Conservation (phyloP, 2,329 filamentous ascomycete species). For the Parastagonospora avenae region DNA sequence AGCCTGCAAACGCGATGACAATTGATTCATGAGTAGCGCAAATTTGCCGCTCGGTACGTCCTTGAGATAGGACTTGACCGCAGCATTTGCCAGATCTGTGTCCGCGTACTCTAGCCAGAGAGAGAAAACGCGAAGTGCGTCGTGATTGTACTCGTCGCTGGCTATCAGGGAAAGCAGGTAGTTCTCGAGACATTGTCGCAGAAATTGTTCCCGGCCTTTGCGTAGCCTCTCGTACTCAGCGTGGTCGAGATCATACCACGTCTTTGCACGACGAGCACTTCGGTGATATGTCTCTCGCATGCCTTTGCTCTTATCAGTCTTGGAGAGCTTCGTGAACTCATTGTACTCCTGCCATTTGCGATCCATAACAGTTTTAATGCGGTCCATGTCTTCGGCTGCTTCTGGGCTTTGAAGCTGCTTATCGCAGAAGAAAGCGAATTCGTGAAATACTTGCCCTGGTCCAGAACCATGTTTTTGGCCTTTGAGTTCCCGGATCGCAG, state of each 20-base stretch:
- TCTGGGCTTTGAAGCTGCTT: conserved; percentile 89
- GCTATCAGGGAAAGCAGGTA: conserved; percentile 84
- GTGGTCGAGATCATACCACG: conserved; percentile 89
- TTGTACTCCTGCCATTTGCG: conserved; percentile 81
- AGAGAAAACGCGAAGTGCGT: conserved; percentile 88
- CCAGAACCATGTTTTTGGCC: conserved; percentile 70
- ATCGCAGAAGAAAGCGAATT: conserved; percentile 95
- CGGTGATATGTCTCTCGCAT: conserved; percentile 59
- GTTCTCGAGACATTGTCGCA: conserved; percentile 89
- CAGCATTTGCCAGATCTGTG: conserved; percentile 76
- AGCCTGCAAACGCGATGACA: conserved; percentile 87
- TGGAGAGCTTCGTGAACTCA: conserved; percentile 69
- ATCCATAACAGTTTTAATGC: conserved; percentile 78
- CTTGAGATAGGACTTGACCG: conserved; percentile 71
- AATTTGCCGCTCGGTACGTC: conserved; percentile 91
- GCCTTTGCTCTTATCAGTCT: conserved; percentile 50
- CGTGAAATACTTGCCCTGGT: conserved; percentile 87
- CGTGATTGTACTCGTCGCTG: conserved; percentile 87
- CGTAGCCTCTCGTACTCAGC: conserved; percentile 81
- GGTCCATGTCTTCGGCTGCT: conserved; percentile 79
- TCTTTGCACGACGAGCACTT: conserved; percentile 73
- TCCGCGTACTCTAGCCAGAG: conserved; percentile 89
- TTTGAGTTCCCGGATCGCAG: conserved; percentile 81
- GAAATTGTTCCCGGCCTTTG: conserved; percentile 77
- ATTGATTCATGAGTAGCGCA: conserved; percentile 89